These are phyloP conservation scores for Geranium brycei DNA, from an alignment of 345 rosid genomes.

Conservation along the genomic window DNA sequence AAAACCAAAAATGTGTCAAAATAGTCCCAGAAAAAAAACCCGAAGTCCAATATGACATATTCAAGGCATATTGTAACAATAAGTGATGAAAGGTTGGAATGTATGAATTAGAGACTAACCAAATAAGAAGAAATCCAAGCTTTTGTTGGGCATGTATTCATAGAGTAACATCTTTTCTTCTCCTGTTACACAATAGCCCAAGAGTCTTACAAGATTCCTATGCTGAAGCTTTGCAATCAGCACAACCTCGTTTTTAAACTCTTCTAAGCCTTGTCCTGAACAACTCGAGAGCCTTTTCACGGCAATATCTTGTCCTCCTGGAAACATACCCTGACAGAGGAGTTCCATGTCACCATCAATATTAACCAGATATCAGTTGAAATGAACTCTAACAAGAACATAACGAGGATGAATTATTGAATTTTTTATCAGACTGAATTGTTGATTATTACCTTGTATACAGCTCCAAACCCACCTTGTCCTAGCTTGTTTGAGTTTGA, in stretches of 20 bases:
- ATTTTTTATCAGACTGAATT: too few relatives aligned
- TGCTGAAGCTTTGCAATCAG: constrained; percentile 65
- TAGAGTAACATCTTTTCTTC: constrained; percentile 49
- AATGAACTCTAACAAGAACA: neutral
- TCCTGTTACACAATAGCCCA: constrained; percentile 47
- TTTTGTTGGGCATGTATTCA: constrained; percentile 59
- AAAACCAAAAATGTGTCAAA: too few relatives aligned
- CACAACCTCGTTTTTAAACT: constrained; percentile 49
- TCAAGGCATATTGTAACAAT: too few relatives aligned
- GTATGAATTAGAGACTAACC: constrained; percentile 17
- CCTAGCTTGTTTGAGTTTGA: constrained; percentile 39
- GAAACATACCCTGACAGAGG: constrained; percentile 29
- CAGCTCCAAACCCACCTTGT: constrained; percentile 55
- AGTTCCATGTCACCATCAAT: neutral
- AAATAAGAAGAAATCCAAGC: constrained; percentile 50
- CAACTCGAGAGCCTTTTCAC: constrained; percentile 44
- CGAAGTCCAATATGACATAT: too few relatives aligned
- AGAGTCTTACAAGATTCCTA: constrained; percentile 52
- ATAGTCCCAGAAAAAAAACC: too few relatives aligned
- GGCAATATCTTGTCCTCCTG: constrained; percentile 38
- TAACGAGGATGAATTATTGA: neutral
- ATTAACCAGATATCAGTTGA: neutral
- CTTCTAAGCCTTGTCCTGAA: constrained; percentile 56
- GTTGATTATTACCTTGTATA: constrained; percentile 31
- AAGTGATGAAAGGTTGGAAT: neutral